Base-by-base conservation (phyloP, 257 asterid species). In the Ajuga chamaepitys region DNA sequence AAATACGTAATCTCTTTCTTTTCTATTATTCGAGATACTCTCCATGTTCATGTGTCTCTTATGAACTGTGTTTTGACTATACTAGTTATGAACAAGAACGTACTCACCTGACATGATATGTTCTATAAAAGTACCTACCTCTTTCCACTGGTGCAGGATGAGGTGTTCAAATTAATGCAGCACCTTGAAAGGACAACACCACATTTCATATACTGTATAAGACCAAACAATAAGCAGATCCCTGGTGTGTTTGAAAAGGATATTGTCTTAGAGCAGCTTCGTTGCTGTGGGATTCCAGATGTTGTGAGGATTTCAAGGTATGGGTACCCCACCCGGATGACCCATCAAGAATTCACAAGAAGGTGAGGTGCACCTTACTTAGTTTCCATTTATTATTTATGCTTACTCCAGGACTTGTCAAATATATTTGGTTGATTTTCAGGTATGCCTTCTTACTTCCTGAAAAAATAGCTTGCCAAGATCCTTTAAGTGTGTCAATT, bases 191-290 rank as follows among this genome's bases (percentile, higher is more conserved):
- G 84, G 74, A 88, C 99, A 22, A 75, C 79, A 22, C 98, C 95
- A 17, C 98, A 90, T 78, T 90, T 90, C 80, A 88, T 94, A 73
- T 82, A 85, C 64, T 94, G 99, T 71, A 85, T 94, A 79, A 90
- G 85, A 71, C 96, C 99, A 46, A 94, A 86, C 68, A 73, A 61
- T 75, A 85, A 88, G 82, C 79, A 83, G 74, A 83, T 78, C 76
- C 96, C 95, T 67, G 93, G 89, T 67, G 74, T 68, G 47, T 90
- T 79, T 18, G 95, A 90, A 67, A 77, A 85, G 67, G 88, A 86
- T 78, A 79, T 91, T 62, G 88, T 78, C 66, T 51, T 85, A 67
- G 81, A 86, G 76, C 98, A 94, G 82, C 97, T 94, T 59, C 79
- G 84, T 30, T 79, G 88, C 77, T 90, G 89, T 70, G 96, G 97